Percentiles rank a stretch among this genome's conserved stretches.
Evolutionary conservation across 2,329 filamentous ascomycete species (phyloP).

Genomic region (Talaromyces atroroseus): DNA sequence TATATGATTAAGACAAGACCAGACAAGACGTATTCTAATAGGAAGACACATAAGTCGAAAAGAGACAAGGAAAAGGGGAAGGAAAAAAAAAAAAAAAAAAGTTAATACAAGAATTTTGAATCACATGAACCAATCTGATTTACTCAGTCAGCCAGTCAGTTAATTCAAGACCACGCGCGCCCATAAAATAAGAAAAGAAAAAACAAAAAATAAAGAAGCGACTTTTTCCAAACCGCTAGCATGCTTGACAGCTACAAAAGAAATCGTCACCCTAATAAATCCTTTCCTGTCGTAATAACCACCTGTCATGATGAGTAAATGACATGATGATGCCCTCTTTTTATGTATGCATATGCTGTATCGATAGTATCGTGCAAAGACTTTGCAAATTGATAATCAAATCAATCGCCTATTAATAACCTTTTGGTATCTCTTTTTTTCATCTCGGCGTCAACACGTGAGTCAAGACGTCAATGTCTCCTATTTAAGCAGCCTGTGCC

Average conservation of each 20-base stretch:
- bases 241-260: constrained; percentile 32
- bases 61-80: not conserved
- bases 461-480: constrained; percentile 15
- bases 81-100: too few relatives aligned
- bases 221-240: constrained; percentile 40
- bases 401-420: constrained; percentile 2
- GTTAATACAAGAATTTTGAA: constrained; percentile 12
- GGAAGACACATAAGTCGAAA: constrained; percentile 2
- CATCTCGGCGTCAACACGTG: constrained; percentile 15
- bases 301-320: constrained; percentile 31
- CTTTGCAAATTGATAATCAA: constrained; percentile 16
- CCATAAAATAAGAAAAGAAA: constrained; percentile 16
- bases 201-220: constrained; percentile 24
- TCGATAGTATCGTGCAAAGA: constrained; percentile 29
- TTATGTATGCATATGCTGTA: constrained; percentile 10
- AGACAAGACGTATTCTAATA: constrained; percentile 16
- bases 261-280: constrained; percentile 26
- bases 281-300: constrained; percentile 30
- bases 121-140: not conserved
- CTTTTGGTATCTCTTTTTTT: constrained; percentile 13
- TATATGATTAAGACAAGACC: constrained; percentile 12
- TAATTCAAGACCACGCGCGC: constrained; percentile 6
- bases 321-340: constrained; percentile 25
- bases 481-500: constrained; percentile 38
- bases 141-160: not conserved